Base-by-base conservation (phyloP, 257 asterid species). In the Ophiorrhiza pumila region DNA sequence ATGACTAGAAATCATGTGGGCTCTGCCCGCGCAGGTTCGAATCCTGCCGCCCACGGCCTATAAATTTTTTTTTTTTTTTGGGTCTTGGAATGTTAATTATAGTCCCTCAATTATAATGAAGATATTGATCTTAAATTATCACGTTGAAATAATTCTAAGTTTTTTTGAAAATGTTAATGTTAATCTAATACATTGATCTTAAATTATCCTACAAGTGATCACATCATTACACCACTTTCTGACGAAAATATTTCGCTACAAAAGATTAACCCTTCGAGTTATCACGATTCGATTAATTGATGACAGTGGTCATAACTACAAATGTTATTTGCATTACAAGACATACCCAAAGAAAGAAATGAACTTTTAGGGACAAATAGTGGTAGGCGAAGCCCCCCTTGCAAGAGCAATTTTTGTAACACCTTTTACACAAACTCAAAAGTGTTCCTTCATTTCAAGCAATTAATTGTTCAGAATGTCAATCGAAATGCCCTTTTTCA, bases 1-100 rank as follows among this genome's bases (percentile, higher is more conserved):
- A 94, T 91, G 99, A 94, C 97, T 94, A 88, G 97, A 91, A 91
- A 91, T 90, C 97, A 91, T 94, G 96, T 88, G 99, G 96, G 96
- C 97, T 90, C 2, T 66, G 56, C 56, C 56, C 73, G 73, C 73
- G 73, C 63, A 68, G 62, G 49, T 68, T 68, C 62, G 73, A 68
- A 50, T 68, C 62, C 73, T 68, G 63, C 73, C 73, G 62, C 17
- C 47, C 62, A 50, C 73, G 73, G n/a, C n/a, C n/a, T n/a, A n/a
- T n/a, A n/a, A n/a, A n/a, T n/a, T n/a, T n/a, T n/a, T n/a, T n/a
- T n/a, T n/a, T n/a, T n/a, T n/a, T n/a, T n/a, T n/a, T n/a, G 56
- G 56, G 4, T 49, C n/a, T 49, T 5, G 20, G 20, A 49, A 17
- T 15, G n/a, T 18, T 18, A 15, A 49, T 18, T 5, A 5, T 17